Base-by-base conservation (phyloP, 2,329 filamentous ascomycete species). In the Aspergillus tubingensis region DNA sequence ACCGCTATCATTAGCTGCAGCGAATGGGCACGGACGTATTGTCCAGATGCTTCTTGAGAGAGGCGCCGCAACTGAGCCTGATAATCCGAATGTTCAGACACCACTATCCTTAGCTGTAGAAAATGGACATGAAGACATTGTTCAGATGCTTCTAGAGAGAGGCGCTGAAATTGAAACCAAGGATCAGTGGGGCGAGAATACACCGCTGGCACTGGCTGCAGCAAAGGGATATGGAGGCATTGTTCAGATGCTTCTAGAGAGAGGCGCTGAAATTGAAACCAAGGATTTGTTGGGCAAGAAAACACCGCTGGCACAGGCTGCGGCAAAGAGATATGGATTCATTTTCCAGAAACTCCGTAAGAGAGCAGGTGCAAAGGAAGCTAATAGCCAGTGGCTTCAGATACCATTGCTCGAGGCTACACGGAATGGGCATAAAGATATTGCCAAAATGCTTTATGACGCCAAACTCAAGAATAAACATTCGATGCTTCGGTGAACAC, bases 71-170 rank as follows among this genome's bases (percentile, higher is more conserved):
- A 19, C 8, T 13, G 27, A 36, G 27, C 5, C 6, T 2, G 17
- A 36, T 7, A 48, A 56, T 19, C 19, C 0, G 1, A 3, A 2
- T 17, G 13, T 43, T 2, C 21, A 19, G 7, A 54, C 54, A 5
- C 55, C 61, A 17, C 36, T 63, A 11, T 57, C 21, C 7, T 32
- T n/a, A 11, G 62, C 62, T 21, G 55, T 48, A 4, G 10, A 7
- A 3, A 48, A 56, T 15, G 59, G 57, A 8, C 59, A 58, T 32
- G 48, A 43, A 4, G 11, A 10, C 5, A 13, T 59, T 8, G 49
- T 62, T 5, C 50, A 53, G 15, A 17, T 25, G 15, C 53, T 62
- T 10, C 27, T 64, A 13, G 30, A 53, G 8, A 54, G 44, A 7
- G 53, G 53, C 4, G 56, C 25, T 27, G 25, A 0, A 8, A 8